These are phyloP conservation scores for Syzygium aqueum DNA, from an alignment of 345 rosid species.

Conservation along the genomic window DNA sequence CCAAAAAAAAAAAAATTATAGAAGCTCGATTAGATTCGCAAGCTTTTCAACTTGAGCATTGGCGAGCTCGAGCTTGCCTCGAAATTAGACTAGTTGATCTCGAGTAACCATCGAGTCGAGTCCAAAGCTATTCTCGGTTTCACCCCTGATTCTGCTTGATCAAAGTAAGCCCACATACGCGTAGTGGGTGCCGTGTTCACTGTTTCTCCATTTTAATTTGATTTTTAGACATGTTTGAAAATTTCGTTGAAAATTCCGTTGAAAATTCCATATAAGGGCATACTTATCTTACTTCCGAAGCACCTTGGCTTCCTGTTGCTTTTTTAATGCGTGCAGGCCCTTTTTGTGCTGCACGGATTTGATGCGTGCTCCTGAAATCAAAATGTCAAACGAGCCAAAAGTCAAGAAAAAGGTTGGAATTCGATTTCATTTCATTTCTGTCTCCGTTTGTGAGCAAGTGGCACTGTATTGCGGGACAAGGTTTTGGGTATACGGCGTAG, in stretches of 20 bases:
- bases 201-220: neutral
- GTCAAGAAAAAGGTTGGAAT: neutral
- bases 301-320: neutral
- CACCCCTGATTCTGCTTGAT: neutral
- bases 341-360: neutral
- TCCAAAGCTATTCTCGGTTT: neutral
- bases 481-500: neutral
- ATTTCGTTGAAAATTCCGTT: neutral
- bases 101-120: neutral
- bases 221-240: neutral
- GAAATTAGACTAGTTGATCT: neutral
- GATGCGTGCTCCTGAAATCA: neutral
- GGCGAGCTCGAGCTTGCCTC: neutral
- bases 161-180: neutral
- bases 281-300: neutral
- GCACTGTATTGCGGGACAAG: neutral
- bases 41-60: neutral
- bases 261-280: too few relatives aligned
- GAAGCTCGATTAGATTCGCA: neutral
- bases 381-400: neutral
- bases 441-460: neutral
- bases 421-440: neutral
- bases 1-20: neutral
- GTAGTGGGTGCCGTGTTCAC: neutral
- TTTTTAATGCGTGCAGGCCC: neutral